Base-by-base conservation (phyloP, 2,329 filamentous ascomycete species). In the Claviceps sp. region DNA sequence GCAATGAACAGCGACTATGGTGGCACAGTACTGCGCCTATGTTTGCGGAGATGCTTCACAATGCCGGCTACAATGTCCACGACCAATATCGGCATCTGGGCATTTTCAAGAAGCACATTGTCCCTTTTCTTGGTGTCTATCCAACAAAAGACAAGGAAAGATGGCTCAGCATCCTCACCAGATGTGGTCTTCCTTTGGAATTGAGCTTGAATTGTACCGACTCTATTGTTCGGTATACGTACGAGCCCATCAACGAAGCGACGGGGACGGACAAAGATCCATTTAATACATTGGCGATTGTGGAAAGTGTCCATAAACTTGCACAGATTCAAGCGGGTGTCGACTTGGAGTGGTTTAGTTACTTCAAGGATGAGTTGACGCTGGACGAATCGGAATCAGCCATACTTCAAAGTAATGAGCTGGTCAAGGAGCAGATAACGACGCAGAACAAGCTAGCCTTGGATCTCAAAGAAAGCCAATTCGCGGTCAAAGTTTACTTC, bases 11-110 rank as follows among this genome's bases (percentile, higher is more conserved):
- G 9, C 17, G 38, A n/a, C 43, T 47, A 9, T 51, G 50, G 50
- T 51, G 50, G 50, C 44, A 51, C 17, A 51, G 50, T 20, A 47
- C 44, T 11, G 50, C 44, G 4, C 50, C 50, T 2, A 51, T 51
- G 44, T 47, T 51, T 36, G 37, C 22, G 11, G 36, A 6, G 4
- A 34, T 51, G 16, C 43, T 51, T 9, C 6, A 40, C 9, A 37
- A 9, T 23, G 44, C 44, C 3, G 36, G 36, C 3, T 23, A 51
- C n/a, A 4, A 20, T 17, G 26, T 51, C 36, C 13, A 51, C 9
- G 36, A 37, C 14, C 50, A 51, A 22, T 51, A 51, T 39, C 26
- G 20, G 17, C 40, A 44, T 11, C 39, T 50, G 13, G 26, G 48
- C 0, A 45, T 50, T 13, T 45, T 22, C 9, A 43, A 45, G 17